A percentile compares a stretch with the other conserved stretches of the same genome.
These are phyloP conservation scores for Papiliotrema terrestris DNA, from an alignment of 1,284 basidiomycete genomes.

Conservation along the genomic window DNA sequence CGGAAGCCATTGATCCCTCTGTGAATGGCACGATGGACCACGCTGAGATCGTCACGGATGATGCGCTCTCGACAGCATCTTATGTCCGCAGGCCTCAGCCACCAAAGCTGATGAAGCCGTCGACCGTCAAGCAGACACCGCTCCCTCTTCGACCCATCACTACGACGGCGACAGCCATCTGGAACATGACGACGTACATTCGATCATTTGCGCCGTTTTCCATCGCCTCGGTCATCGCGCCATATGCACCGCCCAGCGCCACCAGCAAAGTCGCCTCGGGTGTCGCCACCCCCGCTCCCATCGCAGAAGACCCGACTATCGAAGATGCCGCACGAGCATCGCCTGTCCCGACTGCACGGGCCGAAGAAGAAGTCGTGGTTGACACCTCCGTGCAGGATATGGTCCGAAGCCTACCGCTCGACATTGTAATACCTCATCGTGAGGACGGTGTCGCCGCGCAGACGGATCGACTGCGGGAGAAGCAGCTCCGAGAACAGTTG, in stretches of 20 bases:
- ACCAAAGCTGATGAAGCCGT: constrained; percentile 4
- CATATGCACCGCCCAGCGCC: constrained; percentile 8
- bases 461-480: constrained; percentile 3
- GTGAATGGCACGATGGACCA: constrained; percentile 26
- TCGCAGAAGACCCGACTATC: neutral
- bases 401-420: constrained; percentile 42
- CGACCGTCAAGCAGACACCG: neutral
- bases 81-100: constrained; percentile 11
- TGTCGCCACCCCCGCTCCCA: neutral
- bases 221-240: constrained; percentile 18
- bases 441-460: constrained; percentile 18
- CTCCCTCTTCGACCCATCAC: constrained; percentile 29
- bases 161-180: constrained; percentile 31
- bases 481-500: neutral
- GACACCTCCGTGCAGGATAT: constrained; percentile 23
- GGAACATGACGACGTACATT: constrained; percentile 38
- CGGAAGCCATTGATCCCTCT: constrained; percentile 37
- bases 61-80: constrained; percentile 24
- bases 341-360: constrained; percentile 19
- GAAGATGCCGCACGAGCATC: neutral
- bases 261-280: neutral
- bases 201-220: constrained; percentile 40
- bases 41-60: constrained; percentile 33
- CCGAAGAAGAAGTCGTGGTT: constrained; percentile 3
- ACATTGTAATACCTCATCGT: constrained; percentile 33